These are phyloP conservation scores for Schizosaccharomyces osmophilus DNA, from an alignment of 805 yeast genomes.

Conservation along the genomic window DNA sequence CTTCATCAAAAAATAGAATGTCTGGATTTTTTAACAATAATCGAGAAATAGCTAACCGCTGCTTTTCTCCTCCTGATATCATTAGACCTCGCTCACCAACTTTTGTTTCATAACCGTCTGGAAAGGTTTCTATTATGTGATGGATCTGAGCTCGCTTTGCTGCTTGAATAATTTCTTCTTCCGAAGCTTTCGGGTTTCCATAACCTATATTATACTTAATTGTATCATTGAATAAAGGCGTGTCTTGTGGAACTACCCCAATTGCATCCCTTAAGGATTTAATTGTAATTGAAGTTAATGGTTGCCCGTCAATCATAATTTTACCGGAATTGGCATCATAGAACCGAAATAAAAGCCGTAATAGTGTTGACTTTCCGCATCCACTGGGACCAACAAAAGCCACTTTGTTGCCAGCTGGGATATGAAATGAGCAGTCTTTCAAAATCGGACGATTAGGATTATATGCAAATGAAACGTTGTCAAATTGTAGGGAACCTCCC, in stretches of 20 bases:
- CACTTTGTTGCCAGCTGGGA: conserved; percentile 60
- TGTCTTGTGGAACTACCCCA: conserved; percentile 85
- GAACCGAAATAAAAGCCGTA: conserved; percentile 54
- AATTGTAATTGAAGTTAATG: conserved; percentile 39
- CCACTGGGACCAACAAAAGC: conserved; percentile 93
- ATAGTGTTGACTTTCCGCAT: conserved; percentile 75
- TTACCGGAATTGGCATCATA: conserved; percentile 54
- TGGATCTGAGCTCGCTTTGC: conserved; percentile 36
- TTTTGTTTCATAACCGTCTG: conserved; percentile 31
- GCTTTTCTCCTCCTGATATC: conserved; percentile 99
- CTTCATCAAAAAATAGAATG: conserved; percentile 87
- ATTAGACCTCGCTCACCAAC: conserved; percentile 63
- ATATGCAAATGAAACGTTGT: conserved; percentile 42
- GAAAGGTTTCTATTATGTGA: conserved; percentile 16
- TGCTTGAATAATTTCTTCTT: conserved; percentile 31
- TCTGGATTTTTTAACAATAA: conserved; percentile 67
- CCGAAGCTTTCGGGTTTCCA: conserved; percentile 35
- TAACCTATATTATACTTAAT: conserved; percentile 59
- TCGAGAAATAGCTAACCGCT: conserved; percentile 79
- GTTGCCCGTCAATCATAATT: conserved; percentile 37
- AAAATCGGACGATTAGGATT: conserved; percentile 36
- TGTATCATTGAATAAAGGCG: conserved; percentile 64
- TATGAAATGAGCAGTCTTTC: conserved; percentile 28
- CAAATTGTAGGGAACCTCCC: conserved; percentile 21
- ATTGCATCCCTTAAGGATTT: conserved; percentile 43